phyloP scores from a whole-genome alignment of 1,284 basidiomycete species.

The Cerrena zonata region DNA sequence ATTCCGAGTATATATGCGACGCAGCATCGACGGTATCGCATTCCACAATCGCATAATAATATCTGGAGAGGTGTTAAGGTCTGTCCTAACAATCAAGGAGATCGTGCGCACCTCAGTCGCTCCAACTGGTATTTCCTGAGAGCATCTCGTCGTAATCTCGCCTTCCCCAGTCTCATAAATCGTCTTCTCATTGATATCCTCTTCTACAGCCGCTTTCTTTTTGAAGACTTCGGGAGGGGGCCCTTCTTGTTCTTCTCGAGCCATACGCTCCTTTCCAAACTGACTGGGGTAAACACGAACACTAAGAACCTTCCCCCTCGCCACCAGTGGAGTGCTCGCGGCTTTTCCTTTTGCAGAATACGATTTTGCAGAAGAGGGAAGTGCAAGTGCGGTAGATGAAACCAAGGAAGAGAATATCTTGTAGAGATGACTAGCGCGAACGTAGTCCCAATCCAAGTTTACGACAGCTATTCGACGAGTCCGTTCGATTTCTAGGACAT shows the following conservation, averaged over 20 bases:
- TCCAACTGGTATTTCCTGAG: slow-evolving; percentile 92
- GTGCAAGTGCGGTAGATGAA: slow-evolving; percentile 46
- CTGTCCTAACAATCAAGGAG: no score
- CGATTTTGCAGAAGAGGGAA: slow-evolving; percentile 23
- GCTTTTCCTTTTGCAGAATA: slow-evolving; percentile 13
- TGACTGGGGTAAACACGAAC: slow-evolving; percentile 88
- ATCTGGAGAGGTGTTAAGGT: slow-evolving; percentile 44
- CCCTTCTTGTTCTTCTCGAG: slow-evolving; percentile 82
- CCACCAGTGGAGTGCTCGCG: slow-evolving; percentile 26
- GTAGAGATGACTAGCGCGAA: slow-evolving; percentile 86
- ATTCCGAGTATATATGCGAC: slow-evolving; percentile 76
- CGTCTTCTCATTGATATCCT: slow-evolving; percentile 59
- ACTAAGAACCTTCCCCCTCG: slow-evolving; percentile 61
- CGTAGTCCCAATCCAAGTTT: slow-evolving; percentile 98
- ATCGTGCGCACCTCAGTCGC: slow-evolving; percentile 68
- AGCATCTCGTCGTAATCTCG: slow-evolving; percentile 82
- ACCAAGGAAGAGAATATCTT: slow-evolving; percentile 90
- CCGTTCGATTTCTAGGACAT: slow-evolving; percentile 33
- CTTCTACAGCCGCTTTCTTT: slow-evolving; percentile 37
- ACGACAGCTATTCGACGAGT: slow-evolving; percentile 84
- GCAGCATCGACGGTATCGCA: slow-evolving; percentile 81
- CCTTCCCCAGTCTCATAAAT: slow-evolving; percentile 66
- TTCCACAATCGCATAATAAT: slow-evolving; percentile 93
- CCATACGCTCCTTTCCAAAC: slow-evolving; percentile 88
- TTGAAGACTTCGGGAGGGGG: slow-evolving; percentile 85